These are phyloP conservation scores for Vigna mungo DNA, from an alignment of 306 rosid genomes.

Conservation along the genomic window DNA sequence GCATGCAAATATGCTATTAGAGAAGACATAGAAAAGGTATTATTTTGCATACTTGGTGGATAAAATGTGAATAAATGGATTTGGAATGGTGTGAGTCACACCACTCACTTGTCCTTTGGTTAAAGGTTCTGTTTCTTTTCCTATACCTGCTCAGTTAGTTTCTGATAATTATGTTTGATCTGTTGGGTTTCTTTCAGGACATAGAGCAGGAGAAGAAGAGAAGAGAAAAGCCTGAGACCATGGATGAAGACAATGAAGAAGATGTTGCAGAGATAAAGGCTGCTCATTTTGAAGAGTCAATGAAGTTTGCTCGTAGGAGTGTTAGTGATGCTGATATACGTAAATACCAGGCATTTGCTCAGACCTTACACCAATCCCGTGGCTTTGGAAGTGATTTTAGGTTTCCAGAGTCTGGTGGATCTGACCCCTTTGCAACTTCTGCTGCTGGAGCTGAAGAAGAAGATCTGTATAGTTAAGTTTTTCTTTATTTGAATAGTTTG, in stretches of 20 bases:
- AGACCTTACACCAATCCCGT: slow-evolving; percentile 62
- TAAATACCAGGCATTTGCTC: slow-evolving; percentile 62
- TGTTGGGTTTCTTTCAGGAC: slow-evolving; percentile 42
- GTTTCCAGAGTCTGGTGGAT: slow-evolving; percentile 50
- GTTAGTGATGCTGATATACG: slow-evolving; percentile 59
- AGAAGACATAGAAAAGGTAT: slow-evolving; percentile 63
- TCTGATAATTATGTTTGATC: slow-evolving; percentile 1
- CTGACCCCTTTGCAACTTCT: slow-evolving; percentile 56
- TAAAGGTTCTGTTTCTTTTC: neutral
- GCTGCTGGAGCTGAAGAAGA: slow-evolving; percentile 58
- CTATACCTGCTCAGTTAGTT: neutral
- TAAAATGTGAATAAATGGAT: neutral
- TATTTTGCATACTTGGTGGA: neutral
- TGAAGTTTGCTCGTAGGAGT: slow-evolving; percentile 59
- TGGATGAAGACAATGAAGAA: slow-evolving; percentile 54
- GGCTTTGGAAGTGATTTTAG: slow-evolving; percentile 58
- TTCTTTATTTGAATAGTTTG: neutral
- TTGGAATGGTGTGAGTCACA: neutral
- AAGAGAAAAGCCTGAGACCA: slow-evolving; percentile 54
- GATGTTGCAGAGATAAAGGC: slow-evolving; percentile 59
- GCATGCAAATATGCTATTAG: slow-evolving; percentile 66
- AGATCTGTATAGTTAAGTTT: slow-evolving; percentile 50
- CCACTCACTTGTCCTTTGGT: neutral
- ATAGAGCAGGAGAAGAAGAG: slow-evolving; percentile 54
- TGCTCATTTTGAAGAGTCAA: slow-evolving; percentile 62